phyloP scores from a whole-genome alignment of 2,329 filamentous ascomycete genomes.

The Cercospora nicotianae region DNA sequence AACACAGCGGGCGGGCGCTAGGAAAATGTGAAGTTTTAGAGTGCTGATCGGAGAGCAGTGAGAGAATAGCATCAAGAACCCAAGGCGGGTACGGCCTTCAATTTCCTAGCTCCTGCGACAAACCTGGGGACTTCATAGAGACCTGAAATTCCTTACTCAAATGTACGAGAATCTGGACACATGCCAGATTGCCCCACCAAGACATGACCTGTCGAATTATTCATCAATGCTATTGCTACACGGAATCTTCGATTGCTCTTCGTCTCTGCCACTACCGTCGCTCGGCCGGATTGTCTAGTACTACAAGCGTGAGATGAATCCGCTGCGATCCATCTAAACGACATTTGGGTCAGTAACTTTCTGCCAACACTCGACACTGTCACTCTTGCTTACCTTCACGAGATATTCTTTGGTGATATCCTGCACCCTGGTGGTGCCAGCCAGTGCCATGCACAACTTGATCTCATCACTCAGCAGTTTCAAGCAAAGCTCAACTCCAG shows the following conservation, averaged over 20 bases:
- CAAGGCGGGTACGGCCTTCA: background rate
- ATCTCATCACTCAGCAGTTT: constrained; percentile 45
- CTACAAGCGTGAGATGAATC: constrained; percentile 34
- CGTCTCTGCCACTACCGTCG: background rate
- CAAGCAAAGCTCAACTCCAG: constrained; percentile 46
- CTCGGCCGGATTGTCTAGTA: background rate
- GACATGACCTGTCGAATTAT: background rate
- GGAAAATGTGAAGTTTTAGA: background rate
- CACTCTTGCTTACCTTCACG: constrained; percentile 40
- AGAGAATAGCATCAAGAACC: background rate
- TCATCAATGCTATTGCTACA: background rate
- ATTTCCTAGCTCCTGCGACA: too few species aligned
- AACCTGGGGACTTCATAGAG: background rate
- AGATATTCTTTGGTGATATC: constrained; percentile 45
- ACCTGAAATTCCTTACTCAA: background rate
- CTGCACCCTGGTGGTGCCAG: constrained; percentile 40
- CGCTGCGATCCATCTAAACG: constrained; percentile 33
- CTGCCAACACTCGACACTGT: background rate
- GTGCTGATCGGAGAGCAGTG: background rate
- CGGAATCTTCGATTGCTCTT: background rate
- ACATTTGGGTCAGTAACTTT: background rate
- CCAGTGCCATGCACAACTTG: constrained; percentile 44
- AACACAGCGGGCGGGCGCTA: background rate
- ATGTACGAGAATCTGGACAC: background rate
- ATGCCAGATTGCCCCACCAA: background rate